Evolutionary conservation across 257 asterid genomes (phyloP).

Genomic region (Solanum tacnaense): DNA sequence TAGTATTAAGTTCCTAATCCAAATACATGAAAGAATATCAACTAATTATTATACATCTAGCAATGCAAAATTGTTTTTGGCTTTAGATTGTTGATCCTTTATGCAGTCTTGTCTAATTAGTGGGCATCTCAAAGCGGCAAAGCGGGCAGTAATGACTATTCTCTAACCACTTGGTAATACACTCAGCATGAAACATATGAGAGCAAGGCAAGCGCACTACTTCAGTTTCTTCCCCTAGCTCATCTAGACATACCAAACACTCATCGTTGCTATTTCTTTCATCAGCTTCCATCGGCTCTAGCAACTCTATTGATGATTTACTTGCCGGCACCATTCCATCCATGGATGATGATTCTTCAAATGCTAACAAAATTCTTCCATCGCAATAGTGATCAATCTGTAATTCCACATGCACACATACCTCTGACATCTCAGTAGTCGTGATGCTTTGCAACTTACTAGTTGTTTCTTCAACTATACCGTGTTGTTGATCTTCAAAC

Average conservation of each 20-base stretch:
- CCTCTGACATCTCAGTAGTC: background rate
- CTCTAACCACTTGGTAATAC: conserved; percentile 1
- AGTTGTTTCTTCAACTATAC: background rate
- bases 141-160: background rate
- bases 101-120: background rate
- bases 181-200: conserved; percentile 5
- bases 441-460: background rate
- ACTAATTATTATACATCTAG: no score
- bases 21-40: no score
- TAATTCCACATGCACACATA: background rate
- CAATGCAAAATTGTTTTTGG: background rate
- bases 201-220: background rate
- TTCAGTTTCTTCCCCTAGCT: background rate
- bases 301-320: background rate
- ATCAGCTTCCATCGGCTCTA: background rate
- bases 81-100: background rate
- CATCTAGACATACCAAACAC: background rate
- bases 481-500: background rate
- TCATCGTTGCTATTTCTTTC: background rate
- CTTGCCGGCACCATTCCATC: background rate
- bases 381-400: background rate
- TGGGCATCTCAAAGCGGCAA: background rate
- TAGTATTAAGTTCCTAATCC: no score
- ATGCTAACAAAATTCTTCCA: background rate
- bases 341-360: background rate